Evolutionary conservation across 2,329 filamentous ascomycete species (phyloP), one percentile per base, ranked within the genome.

Genomic region (Hysterium pulicare): DNA sequence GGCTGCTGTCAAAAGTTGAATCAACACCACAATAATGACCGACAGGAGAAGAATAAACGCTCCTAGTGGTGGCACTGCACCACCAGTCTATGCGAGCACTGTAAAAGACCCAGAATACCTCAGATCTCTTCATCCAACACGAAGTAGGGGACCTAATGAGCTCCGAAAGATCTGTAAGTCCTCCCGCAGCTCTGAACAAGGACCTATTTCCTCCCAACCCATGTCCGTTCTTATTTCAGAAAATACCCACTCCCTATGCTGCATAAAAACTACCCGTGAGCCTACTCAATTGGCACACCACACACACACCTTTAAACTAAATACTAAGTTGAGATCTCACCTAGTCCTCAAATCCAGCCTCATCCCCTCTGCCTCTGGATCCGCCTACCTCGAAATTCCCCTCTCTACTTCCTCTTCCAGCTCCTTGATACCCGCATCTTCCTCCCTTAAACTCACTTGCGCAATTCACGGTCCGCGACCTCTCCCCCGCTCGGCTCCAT

Each of bases 391-490:
- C 41, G 88, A 82, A 62, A 69, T 76, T 23, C 70, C 74, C 17
- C 73, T 78, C 7, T 71, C 76, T 10, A 66, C 66, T 47, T 57
- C 62, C 41, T 66, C 65, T 5, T 28, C 53, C 53, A 52, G 71
- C 47, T 74, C 70, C 42, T 71, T 80, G 34, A 81, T 75, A 15
- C 69, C 75, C 7, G 66, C 72, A 10, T 71, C 75, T 5, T 80
- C 83, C 28, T 87, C 87, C 39, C 78, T 97, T 61, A 98, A 98
- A 68, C 82, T 98, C 47, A 87, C 85, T 49, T 95, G 90, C 66
- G 90, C 89, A 9, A 88, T 97, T 41, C 91, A 97, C 69, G 93
- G 93, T 1, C 93, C 93, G 3, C 83, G 90, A 53, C 90, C 93
- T 19, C 78, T 98, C 32, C 90, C 91, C 23, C 83, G 90, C 62